Conservation (phyloP, 371 early-diverging fungal genomes). For the Massospora cicadina region DNA sequence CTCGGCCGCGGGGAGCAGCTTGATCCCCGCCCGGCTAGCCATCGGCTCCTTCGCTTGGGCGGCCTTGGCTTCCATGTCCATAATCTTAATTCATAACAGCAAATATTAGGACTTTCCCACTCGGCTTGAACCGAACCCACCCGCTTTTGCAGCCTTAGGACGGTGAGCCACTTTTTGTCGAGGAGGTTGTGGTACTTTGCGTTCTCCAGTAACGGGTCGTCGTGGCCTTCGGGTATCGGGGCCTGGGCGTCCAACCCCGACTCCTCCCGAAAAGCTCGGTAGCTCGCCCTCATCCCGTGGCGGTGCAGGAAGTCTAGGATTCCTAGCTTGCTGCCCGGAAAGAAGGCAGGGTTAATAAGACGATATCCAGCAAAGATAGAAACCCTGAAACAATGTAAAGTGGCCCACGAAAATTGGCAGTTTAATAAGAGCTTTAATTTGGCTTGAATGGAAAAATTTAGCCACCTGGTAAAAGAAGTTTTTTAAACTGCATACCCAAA, state of each 20-base stretch:
- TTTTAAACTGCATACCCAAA: no score
- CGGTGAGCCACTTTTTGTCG: neutral
- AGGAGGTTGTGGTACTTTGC: neutral
- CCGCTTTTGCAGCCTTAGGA: neutral
- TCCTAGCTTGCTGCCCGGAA: neutral
- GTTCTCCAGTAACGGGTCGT: neutral
- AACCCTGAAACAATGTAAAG: neutral
- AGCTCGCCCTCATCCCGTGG: neutral
- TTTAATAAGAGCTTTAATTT: neutral
- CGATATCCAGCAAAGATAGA: neutral
- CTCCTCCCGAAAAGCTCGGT: neutral
- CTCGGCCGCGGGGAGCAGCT: neutral
- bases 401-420: neutral
- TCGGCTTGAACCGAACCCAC: neutral
- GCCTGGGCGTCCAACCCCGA: neutral
- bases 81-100: neutral
- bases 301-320: neutral
- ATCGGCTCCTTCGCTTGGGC: neutral
- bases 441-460: neutral
- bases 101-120: neutral
- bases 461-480: neutral
- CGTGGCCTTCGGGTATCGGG: neutral
- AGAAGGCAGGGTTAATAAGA: neutral
- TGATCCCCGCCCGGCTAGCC: neutral
- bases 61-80: neutral